A percentile compares a stretch with the other conserved stretches of the same genome.
Conservation (phyloP, 208 protist genomes). For the Wallacemonas sp. region DNA sequence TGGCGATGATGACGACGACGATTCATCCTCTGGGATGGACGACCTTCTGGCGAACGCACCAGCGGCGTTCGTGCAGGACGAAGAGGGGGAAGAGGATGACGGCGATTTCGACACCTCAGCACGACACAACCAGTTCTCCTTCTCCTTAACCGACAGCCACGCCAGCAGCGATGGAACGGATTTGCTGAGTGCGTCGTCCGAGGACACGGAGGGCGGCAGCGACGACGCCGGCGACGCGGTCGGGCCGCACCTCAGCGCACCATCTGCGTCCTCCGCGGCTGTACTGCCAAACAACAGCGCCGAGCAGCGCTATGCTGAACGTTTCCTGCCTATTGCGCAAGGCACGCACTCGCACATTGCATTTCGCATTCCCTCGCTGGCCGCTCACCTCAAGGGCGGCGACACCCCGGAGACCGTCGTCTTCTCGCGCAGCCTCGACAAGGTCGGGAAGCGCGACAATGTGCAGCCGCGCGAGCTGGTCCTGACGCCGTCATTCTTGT, state of each 20-base stretch:
- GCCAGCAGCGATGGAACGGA: background rate
- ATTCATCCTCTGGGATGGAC: background rate
- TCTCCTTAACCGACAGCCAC: no score
- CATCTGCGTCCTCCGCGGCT: constrained; percentile 4
- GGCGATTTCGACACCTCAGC: no score
- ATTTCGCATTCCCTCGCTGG: constrained; percentile 34
- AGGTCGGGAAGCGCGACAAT: constrained; percentile 56
- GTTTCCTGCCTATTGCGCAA: constrained; percentile 33
- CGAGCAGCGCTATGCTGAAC: constrained; percentile 17
- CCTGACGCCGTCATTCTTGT: constrained; percentile 48
- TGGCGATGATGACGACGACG: background rate
- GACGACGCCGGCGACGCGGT: constrained; percentile 13
- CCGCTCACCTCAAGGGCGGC: constrained; percentile 36
- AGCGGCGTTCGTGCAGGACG: background rate
- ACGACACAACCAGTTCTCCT: no score
- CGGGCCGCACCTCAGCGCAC: background rate
- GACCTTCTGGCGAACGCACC: background rate
- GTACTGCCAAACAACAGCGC: constrained; percentile 11
- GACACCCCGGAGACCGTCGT: constrained; percentile 46
- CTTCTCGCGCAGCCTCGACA: constrained; percentile 61
- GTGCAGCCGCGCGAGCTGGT: constrained; percentile 51
- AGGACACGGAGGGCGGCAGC: constrained; percentile 7
- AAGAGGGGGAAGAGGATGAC: constrained; percentile 2
- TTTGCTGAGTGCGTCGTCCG: constrained; percentile 7
- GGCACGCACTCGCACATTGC: constrained; percentile 49